These are phyloP conservation scores for Mucor irregularis DNA, from an alignment of 371 early-diverging fungal species.

Conservation along the genomic window DNA sequence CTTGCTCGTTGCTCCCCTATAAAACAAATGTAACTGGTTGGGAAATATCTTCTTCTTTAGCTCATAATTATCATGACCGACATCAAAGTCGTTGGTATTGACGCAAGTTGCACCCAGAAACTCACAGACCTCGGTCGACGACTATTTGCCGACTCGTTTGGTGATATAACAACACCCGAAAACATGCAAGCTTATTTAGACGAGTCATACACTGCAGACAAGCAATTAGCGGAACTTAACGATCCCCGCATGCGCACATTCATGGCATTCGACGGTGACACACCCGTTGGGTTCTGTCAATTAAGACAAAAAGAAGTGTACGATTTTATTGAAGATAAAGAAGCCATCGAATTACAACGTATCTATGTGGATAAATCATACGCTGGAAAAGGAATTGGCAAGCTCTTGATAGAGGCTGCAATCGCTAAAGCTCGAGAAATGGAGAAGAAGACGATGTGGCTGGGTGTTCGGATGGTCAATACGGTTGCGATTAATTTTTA, in stretches of 20 bases:
- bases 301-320: constrained; percentile 18
- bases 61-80: not conserved
- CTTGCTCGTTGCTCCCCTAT: no score
- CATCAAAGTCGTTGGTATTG: not conserved
- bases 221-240: constrained; percentile 19
- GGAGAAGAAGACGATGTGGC: constrained; percentile 32
- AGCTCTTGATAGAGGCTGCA: constrained; percentile 5
- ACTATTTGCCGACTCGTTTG: constrained; percentile 23
- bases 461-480: constrained; percentile 39
- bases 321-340: constrained; percentile 23
- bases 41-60: no score
- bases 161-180: constrained; percentile 4
- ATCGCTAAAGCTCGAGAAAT: constrained; percentile 12
- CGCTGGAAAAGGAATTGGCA: constrained; percentile 27
- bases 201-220: constrained; percentile 11
- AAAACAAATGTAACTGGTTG: no score
- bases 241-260: constrained; percentile 19
- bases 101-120: constrained; percentile 6
- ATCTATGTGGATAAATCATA: constrained; percentile 29
- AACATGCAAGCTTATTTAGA: constrained; percentile 24
- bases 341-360: constrained; percentile 30
- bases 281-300: constrained; percentile 29
- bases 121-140: constrained; percentile 17
- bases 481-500: constrained; percentile 27
- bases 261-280: constrained; percentile 16